phyloP scores from a whole-genome alignment of 2,329 filamentous ascomycete genomes.

The Aspergillus transmontanensis region DNA sequence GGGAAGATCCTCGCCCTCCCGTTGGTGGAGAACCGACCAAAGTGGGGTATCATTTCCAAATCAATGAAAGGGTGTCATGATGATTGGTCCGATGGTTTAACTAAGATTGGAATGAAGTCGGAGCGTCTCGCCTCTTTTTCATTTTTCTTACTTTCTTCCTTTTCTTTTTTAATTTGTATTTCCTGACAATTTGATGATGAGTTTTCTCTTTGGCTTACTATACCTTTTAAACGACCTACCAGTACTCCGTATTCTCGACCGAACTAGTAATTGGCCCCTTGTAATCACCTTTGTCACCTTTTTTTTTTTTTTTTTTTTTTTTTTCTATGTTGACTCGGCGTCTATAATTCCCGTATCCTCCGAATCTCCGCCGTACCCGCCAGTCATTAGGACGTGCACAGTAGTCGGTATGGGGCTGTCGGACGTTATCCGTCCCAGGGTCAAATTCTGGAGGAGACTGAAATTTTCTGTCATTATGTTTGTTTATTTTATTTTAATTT shows the following conservation, averaged over 20 bases:
- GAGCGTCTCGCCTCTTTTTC: slow-evolving; percentile 6
- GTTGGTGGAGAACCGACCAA: slow-evolving; percentile 26
- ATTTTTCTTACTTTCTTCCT: not conserved
- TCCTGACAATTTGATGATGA: not conserved
- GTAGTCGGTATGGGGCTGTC: not conserved
- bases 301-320: slow-evolving; percentile 9
- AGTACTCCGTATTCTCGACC: too few species aligned
- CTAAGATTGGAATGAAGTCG: slow-evolving; percentile 3
- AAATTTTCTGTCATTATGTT: slow-evolving; percentile 5
- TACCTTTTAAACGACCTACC: not conserved
- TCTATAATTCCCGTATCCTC: slow-evolving; percentile 19
- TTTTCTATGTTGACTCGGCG: slow-evolving; percentile 13
- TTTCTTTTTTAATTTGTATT: not conserved
- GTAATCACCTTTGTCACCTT: slow-evolving; percentile 10
- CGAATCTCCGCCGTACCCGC: slow-evolving; percentile 33
- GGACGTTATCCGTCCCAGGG: slow-evolving; percentile 1
- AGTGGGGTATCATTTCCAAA: slow-evolving; percentile 23
- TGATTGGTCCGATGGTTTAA: slow-evolving; percentile 4
- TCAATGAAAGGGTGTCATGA: slow-evolving; percentile 16
- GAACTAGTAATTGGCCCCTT: not conserved
- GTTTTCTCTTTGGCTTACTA: not conserved
- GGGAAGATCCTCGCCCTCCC: slow-evolving; percentile 24
- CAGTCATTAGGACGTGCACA: not conserved
- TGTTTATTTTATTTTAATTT: not conserved
- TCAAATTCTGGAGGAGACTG: not conserved